Evolutionary conservation across 208 protist genomes (phyloP), one percentile per base, ranked within the genome.

Genomic region (Crithidia fasciculata): DNA sequence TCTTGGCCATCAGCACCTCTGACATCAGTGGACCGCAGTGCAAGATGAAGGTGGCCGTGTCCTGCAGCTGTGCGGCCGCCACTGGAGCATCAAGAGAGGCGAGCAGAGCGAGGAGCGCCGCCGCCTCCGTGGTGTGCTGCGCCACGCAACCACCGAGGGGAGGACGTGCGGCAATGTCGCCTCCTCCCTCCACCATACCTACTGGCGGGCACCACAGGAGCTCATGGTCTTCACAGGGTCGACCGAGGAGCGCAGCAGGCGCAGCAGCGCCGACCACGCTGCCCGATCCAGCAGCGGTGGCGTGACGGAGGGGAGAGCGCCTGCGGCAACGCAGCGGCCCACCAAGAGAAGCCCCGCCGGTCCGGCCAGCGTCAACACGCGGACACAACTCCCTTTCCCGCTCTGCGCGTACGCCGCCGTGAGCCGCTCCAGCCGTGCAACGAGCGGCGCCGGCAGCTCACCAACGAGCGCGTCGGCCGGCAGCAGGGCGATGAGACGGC

Each of bases 1-100:
- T 36, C n/a, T 52, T 69, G 44, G 65, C 44, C 8, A 72, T 4
- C 8, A 79, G 67, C 41, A 79, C 60, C 6, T 66, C 60, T 8
- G 47, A 69, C 60, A 79, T 50, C 5, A 79, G 74, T 16, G 44
- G 44, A 18, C 67, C 66, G 54, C 74, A 79, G 15, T 64, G 65
- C 6, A 72, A 45, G 39, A 79, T 18, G n/a, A 72, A 47, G 16
- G 28, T 45, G 12, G 44, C 67, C 0, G 7, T 41, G 4, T 18
- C 74, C 8, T 69, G 43, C 40, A 55, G 9, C 56, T 28, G 28
- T 28, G 28, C 28, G 28, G 28, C 28, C 28, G 28, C 28, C 28
- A 28, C 28, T 28, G 28, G 28, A 28, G 28, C 28, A 28, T 62
- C 67, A 19, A 79, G 47, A 16, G 59, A 45, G 4, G 74, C 58